phyloP scores from a whole-genome alignment of 2,329 filamentous ascomycete species.

The Aspergillus glaucus region DNA sequence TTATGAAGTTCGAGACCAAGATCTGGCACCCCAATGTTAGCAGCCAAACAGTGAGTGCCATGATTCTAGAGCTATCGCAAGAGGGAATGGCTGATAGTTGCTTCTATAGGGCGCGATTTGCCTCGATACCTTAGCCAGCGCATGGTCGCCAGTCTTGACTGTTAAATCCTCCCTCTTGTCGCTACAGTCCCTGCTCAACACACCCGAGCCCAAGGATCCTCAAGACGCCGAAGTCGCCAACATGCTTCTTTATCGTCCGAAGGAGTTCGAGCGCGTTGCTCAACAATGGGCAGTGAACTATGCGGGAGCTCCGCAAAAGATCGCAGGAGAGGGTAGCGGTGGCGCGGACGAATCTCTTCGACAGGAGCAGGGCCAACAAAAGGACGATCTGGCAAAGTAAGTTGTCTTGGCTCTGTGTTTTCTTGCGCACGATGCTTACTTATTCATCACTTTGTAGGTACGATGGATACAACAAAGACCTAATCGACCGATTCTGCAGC shows the following conservation, averaged over 20 bases:
- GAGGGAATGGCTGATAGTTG: neutral
- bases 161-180: constrained; percentile 94
- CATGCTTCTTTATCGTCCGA: constrained; percentile 75
- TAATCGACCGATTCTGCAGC: constrained; percentile 74
- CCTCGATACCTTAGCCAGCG: constrained; percentile 79
- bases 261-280: constrained; percentile 72
- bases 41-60: constrained; percentile 70
- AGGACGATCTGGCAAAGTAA: constrained; percentile 50
- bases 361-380: constrained; percentile 52
- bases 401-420: constrained; percentile 9
- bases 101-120: constrained; percentile 81
- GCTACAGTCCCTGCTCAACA: constrained; percentile 84
- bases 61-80: neutral
- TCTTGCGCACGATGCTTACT: constrained; percentile 16
- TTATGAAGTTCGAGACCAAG: constrained; percentile 86
- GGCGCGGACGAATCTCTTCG: constrained; percentile 49
- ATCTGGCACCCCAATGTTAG: constrained; percentile 98
- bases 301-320: constrained; percentile 64
- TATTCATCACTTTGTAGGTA: constrained; percentile 52
- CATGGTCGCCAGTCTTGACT: constrained; percentile 93
- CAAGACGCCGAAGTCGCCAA: constrained; percentile 92
- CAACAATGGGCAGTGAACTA: constrained; percentile 84
- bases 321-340: constrained; percentile 49
- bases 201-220: constrained; percentile 90
- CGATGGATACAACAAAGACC: constrained; percentile 75